Conservation (phyloP, 192 early-diverging fungal species). For the Gaertneriomyces semiglobifer region DNA sequence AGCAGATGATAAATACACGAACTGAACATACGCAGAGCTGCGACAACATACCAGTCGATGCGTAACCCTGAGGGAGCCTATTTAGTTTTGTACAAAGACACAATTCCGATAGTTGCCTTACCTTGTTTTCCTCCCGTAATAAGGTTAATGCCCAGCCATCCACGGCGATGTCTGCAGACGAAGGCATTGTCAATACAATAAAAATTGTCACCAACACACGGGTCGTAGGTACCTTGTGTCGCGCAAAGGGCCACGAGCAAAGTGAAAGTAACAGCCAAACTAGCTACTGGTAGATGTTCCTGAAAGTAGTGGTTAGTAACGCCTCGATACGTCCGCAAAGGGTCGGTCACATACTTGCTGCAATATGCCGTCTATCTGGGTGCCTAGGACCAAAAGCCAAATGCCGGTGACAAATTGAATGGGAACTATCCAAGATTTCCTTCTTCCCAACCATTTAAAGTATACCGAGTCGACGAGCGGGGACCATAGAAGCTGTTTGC, state of each 20-base stretch:
- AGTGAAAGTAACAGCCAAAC: conserved; percentile 75
- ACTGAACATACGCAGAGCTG: background rate
- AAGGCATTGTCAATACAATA: conserved; percentile 10
- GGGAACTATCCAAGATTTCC: conserved; percentile 99
- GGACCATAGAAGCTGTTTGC: conserved; percentile 79
- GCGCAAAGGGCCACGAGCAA: conserved; percentile 89
- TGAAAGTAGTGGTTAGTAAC: background rate
- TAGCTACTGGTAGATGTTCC: conserved; percentile 52
- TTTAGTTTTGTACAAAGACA: background rate
- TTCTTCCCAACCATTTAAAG: conserved; percentile 72
- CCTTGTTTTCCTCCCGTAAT: conserved; percentile 85
- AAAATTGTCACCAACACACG: conserved; percentile 38
- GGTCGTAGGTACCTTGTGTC: conserved; percentile 60
- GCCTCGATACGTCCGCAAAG: too few species aligned
- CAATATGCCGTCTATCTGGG: conserved; percentile 69
- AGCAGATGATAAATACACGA: background rate
- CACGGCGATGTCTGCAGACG: conserved; percentile 55
- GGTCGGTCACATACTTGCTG: conserved; percentile 37
- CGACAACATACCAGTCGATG: conserved; percentile 21
- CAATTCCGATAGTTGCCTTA: conserved; percentile 2
- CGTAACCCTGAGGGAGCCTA: conserved; percentile 1
- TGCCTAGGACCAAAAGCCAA: conserved; percentile 75
- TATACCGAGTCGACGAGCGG: conserved; percentile 93
- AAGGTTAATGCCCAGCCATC: conserved; percentile 92
- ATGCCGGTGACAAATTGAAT: conserved; percentile 85